Conservation (phyloP, 1,284 basidiomycete genomes). For the Athelia psychrophila region DNA sequence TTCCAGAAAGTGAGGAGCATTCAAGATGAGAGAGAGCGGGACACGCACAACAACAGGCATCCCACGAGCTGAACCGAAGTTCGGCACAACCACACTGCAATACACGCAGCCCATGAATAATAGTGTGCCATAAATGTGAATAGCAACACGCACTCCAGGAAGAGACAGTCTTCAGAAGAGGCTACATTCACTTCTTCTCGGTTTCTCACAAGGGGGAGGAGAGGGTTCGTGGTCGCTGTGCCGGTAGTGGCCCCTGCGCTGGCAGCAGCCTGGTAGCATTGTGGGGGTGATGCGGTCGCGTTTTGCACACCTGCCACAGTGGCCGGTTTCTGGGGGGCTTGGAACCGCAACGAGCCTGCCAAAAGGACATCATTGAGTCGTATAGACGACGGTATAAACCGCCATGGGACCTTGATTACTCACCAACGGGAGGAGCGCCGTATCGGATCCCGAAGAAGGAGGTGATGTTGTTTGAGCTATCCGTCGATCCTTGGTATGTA, state of each 20-base stretch:
- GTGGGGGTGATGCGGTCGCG: not conserved
- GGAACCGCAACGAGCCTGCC: not conserved
- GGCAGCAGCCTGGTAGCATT: not conserved
- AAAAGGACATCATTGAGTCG: not conserved
- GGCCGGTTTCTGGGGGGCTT: not conserved
- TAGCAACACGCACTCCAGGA: conserved; percentile 21
- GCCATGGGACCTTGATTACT: not conserved
- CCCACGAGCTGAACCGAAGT: conserved; percentile 10
- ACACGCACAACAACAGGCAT: conserved; percentile 21
- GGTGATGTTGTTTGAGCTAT: not conserved
- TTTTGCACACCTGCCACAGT: not conserved
- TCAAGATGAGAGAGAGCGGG: too few species aligned
- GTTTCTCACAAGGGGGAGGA: conserved; percentile 1
- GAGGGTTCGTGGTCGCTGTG: conserved; percentile 7
- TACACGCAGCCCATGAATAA: not conserved
- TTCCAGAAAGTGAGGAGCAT: too few species aligned
- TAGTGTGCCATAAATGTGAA: not conserved
- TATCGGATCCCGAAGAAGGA: not conserved
- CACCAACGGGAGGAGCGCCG: not conserved
- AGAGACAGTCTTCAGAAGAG: conserved; percentile 27
- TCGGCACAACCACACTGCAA: conserved; percentile 24
- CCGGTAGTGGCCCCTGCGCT: too few species aligned
- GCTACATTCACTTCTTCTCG: not conserved
- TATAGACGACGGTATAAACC: not conserved
- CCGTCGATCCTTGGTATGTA: not conserved